Evolutionary conservation across 1,284 basidiomycete species (phyloP).

Genomic region (Fistulina hepatica): DNA sequence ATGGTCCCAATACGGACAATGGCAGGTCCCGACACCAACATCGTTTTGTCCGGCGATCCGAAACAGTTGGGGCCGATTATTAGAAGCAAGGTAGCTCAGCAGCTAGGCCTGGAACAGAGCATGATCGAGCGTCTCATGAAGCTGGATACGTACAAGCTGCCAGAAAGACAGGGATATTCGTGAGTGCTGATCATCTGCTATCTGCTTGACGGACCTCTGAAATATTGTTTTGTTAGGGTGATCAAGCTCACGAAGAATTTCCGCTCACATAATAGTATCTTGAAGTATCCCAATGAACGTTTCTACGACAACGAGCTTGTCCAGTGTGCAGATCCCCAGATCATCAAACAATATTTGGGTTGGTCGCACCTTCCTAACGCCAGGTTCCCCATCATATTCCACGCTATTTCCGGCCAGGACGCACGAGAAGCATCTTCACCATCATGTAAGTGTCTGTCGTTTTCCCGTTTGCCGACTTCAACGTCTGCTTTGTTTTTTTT

Average conservation of each 20-base stretch:
- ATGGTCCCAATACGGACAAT: conserved; percentile 47
- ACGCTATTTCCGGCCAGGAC: conserved; percentile 34
- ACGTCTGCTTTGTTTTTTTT: no score
- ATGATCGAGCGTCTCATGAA: conserved; percentile 50
- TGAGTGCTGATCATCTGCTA: conserved; percentile 17
- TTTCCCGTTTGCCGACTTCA: conserved; percentile 20
- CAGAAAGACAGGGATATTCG: conserved; percentile 30
- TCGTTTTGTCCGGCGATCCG: conserved; percentile 50
- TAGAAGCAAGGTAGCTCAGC: conserved; percentile 36
- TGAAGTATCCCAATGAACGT: conserved; percentile 43
- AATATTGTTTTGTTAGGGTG: conserved; percentile 24
- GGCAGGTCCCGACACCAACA: conserved; percentile 38
- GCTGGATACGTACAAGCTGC: conserved; percentile 32
- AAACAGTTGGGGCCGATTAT: conserved; percentile 56
- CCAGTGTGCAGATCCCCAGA: conserved; percentile 27
- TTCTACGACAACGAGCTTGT: conserved; percentile 45
- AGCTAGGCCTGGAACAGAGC: conserved; percentile 40
- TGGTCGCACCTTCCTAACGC: conserved; percentile 24
- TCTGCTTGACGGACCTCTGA: conserved; percentile 9
- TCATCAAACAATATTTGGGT: conserved; percentile 26
- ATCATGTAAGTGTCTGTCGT: no score
- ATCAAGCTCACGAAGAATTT: conserved; percentile 45
- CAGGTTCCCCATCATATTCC: conserved; percentile 38
- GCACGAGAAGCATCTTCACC: conserved; percentile 31
- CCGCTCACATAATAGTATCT: conserved; percentile 45